phyloP scores from a whole-genome alignment of 345 rosid species.

The Durio zibethinus region DNA sequence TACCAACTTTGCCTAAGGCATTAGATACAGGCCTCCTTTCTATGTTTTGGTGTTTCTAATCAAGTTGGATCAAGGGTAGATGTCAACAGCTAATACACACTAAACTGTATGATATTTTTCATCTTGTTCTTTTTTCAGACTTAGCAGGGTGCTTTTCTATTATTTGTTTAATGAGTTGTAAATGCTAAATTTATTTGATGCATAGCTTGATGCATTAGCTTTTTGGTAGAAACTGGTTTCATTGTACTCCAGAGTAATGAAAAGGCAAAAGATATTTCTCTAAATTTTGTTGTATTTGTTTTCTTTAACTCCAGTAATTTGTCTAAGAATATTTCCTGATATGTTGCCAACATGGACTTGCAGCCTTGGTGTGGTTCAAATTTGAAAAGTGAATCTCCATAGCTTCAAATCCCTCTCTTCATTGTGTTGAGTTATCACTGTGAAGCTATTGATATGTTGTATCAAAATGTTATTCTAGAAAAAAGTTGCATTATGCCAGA shows the following conservation, averaged over 20 bases:
- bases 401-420: neutral
- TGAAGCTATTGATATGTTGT: too few species aligned
- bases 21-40: neutral
- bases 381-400: neutral
- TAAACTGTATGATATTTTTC: neutral
- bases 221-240: too few species aligned
- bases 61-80: neutral
- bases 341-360: neutral
- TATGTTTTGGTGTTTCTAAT: neutral
- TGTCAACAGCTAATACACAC: neutral
- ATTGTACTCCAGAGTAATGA: too few species aligned
- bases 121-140: neutral
- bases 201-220: too few species aligned
- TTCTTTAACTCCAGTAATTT: neutral
- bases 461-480: neutral
- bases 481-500: neutral
- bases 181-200: too few species aligned
- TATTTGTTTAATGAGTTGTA: too few species aligned
- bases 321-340: neutral
- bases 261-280: neutral
- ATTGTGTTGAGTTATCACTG: too few species aligned
- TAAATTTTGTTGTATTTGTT: neutral
- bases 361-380: neutral
- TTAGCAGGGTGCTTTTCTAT: neutral
- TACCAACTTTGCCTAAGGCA: neutral